A percentile compares a stretch with the other conserved stretches of the same genome.
phyloP scores from a whole-genome alignment of 1,284 basidiomycete genomes.

The Lignosus rhinocerotis region DNA sequence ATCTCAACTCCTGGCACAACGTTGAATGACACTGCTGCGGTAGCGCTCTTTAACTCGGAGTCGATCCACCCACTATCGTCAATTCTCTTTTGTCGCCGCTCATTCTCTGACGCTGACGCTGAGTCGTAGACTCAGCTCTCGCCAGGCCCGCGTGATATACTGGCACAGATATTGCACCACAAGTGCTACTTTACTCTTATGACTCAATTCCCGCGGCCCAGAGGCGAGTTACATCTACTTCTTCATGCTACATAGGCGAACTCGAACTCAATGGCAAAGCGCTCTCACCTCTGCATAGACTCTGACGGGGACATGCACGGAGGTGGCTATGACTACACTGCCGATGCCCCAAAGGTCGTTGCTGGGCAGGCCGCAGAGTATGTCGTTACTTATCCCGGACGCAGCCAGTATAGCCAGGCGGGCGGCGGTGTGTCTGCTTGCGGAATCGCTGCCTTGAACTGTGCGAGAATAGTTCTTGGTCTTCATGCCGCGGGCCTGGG shows the following conservation, averaged over 20 bases:
- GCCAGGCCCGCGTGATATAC: too few relatives aligned
- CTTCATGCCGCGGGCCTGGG: constrained; percentile 13
- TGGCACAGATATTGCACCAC: too few relatives aligned
- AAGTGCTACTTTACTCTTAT: too few relatives aligned
- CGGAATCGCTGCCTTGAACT: constrained; percentile 64
- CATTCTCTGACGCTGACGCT: too few relatives aligned
- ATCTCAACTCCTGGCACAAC: too few relatives aligned
- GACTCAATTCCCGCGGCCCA: background rate
- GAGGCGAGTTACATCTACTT: background rate
- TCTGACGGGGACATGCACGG: background rate
- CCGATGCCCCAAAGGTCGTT: background rate
- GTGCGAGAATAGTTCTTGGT: constrained; percentile 48
- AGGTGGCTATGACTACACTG: background rate
- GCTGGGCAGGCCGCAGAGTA: constrained; percentile 13
- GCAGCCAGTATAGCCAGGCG: constrained; percentile 24
- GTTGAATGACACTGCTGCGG: too few relatives aligned
- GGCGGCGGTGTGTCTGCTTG: constrained; percentile 46
- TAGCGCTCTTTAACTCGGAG: background rate
- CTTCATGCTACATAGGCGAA: too few relatives aligned
- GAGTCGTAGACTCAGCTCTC: too few relatives aligned
- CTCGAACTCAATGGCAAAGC: too few relatives aligned
- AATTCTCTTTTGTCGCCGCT: too few relatives aligned
- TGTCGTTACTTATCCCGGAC: constrained; percentile 25
- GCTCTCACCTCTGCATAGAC: background rate
- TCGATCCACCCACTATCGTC: too few relatives aligned